Percentiles rank a stretch among this genome's conserved stretches.
phyloP scores from a whole-genome alignment of 371 early-diverging fungal genomes.

The Sporodiniella umbellata region DNA sequence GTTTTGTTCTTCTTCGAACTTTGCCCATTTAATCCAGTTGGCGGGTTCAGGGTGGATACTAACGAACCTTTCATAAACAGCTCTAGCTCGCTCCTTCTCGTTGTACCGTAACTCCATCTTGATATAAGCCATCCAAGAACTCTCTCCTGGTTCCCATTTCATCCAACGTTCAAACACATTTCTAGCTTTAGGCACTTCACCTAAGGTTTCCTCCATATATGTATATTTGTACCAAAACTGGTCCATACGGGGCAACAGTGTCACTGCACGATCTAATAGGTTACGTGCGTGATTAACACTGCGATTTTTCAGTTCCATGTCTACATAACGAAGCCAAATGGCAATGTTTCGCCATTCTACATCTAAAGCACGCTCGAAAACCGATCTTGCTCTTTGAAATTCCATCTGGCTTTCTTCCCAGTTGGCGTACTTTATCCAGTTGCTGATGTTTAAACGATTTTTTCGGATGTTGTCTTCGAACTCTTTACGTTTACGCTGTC shows the following conservation, averaged over 20 bases:
- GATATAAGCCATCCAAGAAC: conserved; percentile 92
- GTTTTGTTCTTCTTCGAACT: conserved; percentile 87
- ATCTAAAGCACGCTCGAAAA: conserved; percentile 91
- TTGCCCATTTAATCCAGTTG: conserved; percentile 95
- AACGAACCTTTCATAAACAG: conserved; percentile 83
- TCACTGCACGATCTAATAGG: conserved; percentile 88
- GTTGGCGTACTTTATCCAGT: conserved; percentile 93
- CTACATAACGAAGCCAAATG: conserved; percentile 91
- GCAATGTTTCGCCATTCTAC: conserved; percentile 83
- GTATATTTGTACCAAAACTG: conserved; percentile 98
- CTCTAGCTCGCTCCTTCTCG: conserved; percentile 81
- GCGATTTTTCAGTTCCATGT: conserved; percentile 95
- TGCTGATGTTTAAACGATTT: conserved; percentile 80
- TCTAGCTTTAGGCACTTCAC: conserved; percentile 86
- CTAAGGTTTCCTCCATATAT: conserved; percentile 95
- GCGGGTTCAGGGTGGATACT: conserved; percentile 89
- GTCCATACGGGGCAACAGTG: conserved; percentile 89
- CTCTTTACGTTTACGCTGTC: conserved; percentile 85
- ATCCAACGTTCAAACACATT: conserved; percentile 98
- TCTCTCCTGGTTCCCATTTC: conserved; percentile 94
- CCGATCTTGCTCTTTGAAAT: conserved; percentile 81
- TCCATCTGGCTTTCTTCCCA: conserved; percentile 95
- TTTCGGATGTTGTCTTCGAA: conserved; percentile 91
- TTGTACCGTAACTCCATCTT: conserved; percentile 90
- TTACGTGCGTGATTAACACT: conserved; percentile 93